Base-by-base conservation (phyloP, 1,139 yeast species). In the Diutina sp. region DNA sequence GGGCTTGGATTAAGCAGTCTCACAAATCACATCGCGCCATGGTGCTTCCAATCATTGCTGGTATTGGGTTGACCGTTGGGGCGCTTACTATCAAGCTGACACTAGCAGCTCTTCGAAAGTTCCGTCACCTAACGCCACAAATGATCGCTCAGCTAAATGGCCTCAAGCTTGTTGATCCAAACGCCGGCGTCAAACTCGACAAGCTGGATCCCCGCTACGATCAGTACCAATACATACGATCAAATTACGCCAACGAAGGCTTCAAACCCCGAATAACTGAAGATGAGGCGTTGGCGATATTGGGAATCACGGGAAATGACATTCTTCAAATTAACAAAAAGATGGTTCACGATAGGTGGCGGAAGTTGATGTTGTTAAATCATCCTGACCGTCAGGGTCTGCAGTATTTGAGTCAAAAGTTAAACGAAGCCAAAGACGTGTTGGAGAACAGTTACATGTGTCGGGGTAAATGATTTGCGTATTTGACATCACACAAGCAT, bases 311-410 rank as follows among this genome's bases (percentile, higher is more conserved):
- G 55, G 79, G 78, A 1, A 71, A 74, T 53, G 86, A 82, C 55
- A 80, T 83, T 51, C 60, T 80, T 59, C 67, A 69, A 29, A 64
- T 82, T 51, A 74, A 78, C 55, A 68, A 65, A 55, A 70, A 71
- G 45, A 63, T 77, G 60, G 70, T 88, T 53, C 76, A 78, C 58
- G 72, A 74, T 57, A 71, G 82, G 60, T 90, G 87, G 66, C 72
- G 93, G 57, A 72, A 71, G 57, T 73, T 84, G 62, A 86, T 87
- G 87, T 72, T 85, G 56, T 64, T 73, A 56, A 88, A 76, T 58
- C 96, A 87, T 65, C 95, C 96, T 0, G 96, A 87, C 66, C 78
- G 77, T 61, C 84, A 87, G 6, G 96, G 96, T 0, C 83, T 90
- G 61, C 78, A 80, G 56, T 87, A 82, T 63, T 61, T 87, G 55